Evolutionary conservation across 1,284 basidiomycete genomes (phyloP), one percentile per base, ranked within the genome.

Genomic region (Phylloboletellus chloephorus): DNA sequence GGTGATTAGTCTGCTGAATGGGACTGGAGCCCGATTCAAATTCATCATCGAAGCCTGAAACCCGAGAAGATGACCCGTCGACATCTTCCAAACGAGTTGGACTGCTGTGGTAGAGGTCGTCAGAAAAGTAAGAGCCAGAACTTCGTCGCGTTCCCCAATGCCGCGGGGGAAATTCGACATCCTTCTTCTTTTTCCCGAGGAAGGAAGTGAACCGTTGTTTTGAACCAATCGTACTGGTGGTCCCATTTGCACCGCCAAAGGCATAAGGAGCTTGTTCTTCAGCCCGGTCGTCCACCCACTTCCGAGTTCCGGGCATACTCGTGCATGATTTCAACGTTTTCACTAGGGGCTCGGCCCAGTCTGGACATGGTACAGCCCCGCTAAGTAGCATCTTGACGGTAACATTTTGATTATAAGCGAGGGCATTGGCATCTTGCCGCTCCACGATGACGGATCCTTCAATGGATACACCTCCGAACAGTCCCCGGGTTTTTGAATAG

Each of bases 381-480:
- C 79, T 82, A 11, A 97, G 79, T 16, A 97, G 76, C 58, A 83
- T 74, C 61, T 85, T 86, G 1, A 73, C 82, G 0, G 82, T 79
- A 8, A 90, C 85, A 43, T 82, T 74, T 4, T 78, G 74, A 23
- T 76, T 72, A 58, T 94, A 95, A 4, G 90, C 89, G 34, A 83
- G 69, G 2, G 78, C 69, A 58, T 94, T 93, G 7, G 89, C 88
- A 60, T 98, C 96, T 58, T 91, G 84, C 19, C 96, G 80, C 63
- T 98, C 95, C 15, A 96, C 75, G 40, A 98, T 93, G 31, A 97
- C 83, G 1, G 88, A 92, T 8, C 95, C 95, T 72, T 98, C 94
- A 24, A 98, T 68, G 7, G 89, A 92, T 12, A 86, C 63, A 7
- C 80, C 86, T 30, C 87, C 91, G 51, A 96, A 96, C 2, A 97